phyloP scores from a whole-genome alignment of 1,284 basidiomycete species.

The Ganoderma sp. region DNA sequence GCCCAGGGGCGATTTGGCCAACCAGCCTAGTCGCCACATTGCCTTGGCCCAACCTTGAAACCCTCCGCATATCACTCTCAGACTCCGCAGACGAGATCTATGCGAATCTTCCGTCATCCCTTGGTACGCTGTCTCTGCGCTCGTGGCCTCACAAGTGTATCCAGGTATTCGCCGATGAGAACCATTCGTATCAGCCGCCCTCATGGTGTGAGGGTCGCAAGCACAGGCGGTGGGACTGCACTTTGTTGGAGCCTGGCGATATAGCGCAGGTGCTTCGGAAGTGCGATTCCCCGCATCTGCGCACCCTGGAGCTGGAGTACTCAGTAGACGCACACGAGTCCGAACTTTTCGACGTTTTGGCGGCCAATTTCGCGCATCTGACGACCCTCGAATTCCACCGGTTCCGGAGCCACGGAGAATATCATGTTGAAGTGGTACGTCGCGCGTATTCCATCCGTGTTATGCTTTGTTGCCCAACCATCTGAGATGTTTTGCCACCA shows the following conservation, averaged over 20 bases:
- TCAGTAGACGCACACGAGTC: not conserved
- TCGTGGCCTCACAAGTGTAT: not conserved
- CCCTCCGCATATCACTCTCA: not conserved
- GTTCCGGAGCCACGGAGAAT: not conserved
- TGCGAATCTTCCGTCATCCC: not conserved
- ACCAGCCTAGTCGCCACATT: not conserved
- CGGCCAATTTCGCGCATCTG: not conserved
- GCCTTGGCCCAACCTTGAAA: constrained; percentile 1
- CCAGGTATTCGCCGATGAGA: not conserved
- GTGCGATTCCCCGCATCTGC: not conserved
- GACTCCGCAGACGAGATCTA: not conserved
- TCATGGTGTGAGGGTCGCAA: not conserved
- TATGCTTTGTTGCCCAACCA: no score
- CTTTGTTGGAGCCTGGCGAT: not conserved
- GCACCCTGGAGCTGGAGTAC: constrained; percentile 4
- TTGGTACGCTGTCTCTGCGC: not conserved
- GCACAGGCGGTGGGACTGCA: not conserved
- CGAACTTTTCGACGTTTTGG: not conserved
- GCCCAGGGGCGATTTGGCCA: not conserved
- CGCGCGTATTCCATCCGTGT: not conserved
- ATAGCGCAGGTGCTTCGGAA: not conserved
- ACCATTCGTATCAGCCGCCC: not conserved
- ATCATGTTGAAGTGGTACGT: not conserved
- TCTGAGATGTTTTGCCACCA: no score
- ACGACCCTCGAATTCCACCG: not conserved